Evolutionary conservation across 192 early-diverging fungal species (phyloP), one percentile per base, ranked within the genome.

Genomic region (Podila epicladia): DNA sequence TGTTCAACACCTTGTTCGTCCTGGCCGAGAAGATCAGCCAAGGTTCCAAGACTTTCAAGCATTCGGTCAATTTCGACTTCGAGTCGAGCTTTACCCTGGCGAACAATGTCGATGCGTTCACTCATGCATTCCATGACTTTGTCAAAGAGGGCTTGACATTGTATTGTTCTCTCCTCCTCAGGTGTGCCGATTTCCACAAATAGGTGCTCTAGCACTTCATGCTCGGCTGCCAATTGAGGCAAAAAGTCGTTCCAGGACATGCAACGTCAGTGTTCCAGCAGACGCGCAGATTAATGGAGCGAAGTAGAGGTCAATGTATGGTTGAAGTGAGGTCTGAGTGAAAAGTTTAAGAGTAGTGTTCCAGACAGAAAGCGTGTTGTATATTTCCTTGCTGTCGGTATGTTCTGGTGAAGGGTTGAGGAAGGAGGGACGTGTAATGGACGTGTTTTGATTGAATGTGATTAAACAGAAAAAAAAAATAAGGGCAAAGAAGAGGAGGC

Each of bases 231-330:
- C 62, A 80, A 57, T 37, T 73, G 70, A 9, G 77, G 71, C 62
- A 80, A 53, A 66, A 80, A 73, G 19, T 80, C 77, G 69, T 80
- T 69, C 66, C 65, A 80, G 19, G 77, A 80, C 77, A 80, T 80
- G 41, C 41, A 45, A 45, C 41, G 41, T 17, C 41, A 15, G 11
- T 45, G 41, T 45, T 45, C 26, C 19, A 33, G 67, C 55, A n/a
- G 41, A 22, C 32, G 24, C 20, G 33, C 50, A 17, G 28, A 65
- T 58, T 58, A 58, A 58, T 29, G 7, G 7, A 9, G 20, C 24
- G 28, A 28, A 58, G 12, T 45, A 15, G 11, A 24, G 35, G 4
- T 33, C 41, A 26, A 28, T 3, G n/a, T 33, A 9, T 17, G 62
- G 7, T n/a, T 64, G 37, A 12, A 24, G 17, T 33, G 35, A 45